Evolutionary conservation across 768 basidiomycete species (phyloP).

Genomic region (Lentinula lateritia): DNA sequence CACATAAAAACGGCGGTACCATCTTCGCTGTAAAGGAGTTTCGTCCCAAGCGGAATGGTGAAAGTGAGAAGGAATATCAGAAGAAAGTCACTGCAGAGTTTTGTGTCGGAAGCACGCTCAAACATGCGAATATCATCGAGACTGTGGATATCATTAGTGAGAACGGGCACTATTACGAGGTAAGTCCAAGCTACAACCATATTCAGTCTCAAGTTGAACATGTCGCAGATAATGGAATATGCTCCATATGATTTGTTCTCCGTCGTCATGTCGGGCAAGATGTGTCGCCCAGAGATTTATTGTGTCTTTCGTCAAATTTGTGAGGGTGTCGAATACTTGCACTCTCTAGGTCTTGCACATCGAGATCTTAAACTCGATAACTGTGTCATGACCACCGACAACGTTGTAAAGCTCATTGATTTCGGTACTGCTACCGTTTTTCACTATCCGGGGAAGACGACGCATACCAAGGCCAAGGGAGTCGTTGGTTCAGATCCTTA

Average conservation of each 20-base stretch:
- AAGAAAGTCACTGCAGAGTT: constrained; percentile 99
- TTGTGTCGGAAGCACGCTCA: constrained; percentile 91
- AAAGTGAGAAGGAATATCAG: constrained; percentile 96
- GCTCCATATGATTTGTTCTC: constrained; percentile 98
- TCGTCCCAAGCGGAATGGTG: constrained; percentile 80
- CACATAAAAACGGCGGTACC: constrained; percentile 71
- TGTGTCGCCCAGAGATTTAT: constrained; percentile 97
- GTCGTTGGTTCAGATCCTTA: constrained; percentile 98
- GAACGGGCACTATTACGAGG: constrained; percentile 98
- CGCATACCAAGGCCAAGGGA: constrained; percentile 68
- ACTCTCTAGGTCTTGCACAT: constrained; percentile 95
- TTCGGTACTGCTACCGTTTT: constrained; percentile 99
- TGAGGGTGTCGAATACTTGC: constrained; percentile 96
- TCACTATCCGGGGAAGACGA: constrained; percentile 91
- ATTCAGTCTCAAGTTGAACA: constrained; percentile 7
- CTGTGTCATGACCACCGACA: constrained; percentile 95
- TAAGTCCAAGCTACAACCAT: constrained; percentile 28
- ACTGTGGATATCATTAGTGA: constrained; percentile 98
- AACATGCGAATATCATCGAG: constrained; percentile 94
- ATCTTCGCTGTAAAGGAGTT: constrained; percentile 99
- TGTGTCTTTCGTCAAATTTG: constrained; percentile 99
- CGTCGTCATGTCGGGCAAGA: constrained; percentile 99
- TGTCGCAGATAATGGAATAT: constrained; percentile 92
- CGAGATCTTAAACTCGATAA: constrained; percentile 99
- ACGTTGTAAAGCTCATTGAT: constrained; percentile 98